phyloP scores from a whole-genome alignment of 805 yeast genomes.

The Candida sphagnicola region DNA sequence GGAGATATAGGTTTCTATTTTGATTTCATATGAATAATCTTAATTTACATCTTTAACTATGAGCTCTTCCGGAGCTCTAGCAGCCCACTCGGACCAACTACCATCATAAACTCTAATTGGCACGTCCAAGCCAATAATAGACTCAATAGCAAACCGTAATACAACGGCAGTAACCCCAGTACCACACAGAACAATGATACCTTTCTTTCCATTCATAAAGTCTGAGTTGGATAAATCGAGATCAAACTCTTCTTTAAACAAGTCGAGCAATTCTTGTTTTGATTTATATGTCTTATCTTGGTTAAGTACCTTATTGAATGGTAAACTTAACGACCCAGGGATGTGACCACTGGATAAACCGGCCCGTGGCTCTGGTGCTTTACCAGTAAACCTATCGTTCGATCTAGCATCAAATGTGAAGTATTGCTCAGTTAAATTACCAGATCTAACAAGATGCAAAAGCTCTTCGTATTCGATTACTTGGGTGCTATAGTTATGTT shows the following conservation, averaged over 20 bases:
- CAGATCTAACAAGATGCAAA: conserved; percentile 49
- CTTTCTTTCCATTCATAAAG: conserved; percentile 44
- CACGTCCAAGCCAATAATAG: conserved; percentile 31
- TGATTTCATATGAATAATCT: no score
- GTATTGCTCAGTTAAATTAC: conserved; percentile 41
- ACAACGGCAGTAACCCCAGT: conserved; percentile 95
- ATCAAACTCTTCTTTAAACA: conserved; percentile 38
- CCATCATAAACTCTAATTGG: conserved; percentile 62
- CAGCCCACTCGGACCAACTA: conserved; percentile 85
- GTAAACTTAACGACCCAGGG: conserved; percentile 74
- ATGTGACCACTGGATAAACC: conserved; percentile 89
- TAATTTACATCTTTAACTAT: conserved; percentile 37
- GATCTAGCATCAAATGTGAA: conserved; percentile 82
- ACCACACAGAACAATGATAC: conserved; percentile 87
- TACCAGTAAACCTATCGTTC: conserved; percentile 68
- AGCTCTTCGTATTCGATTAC: conserved; percentile 69
- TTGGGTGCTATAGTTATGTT: conserved; percentile 34
- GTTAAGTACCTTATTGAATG: conserved; percentile 62
- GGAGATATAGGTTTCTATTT: background rate
- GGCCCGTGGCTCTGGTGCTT: conserved; percentile 82
- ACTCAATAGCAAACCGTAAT: conserved; percentile 62
- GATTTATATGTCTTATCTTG: conserved; percentile 45
- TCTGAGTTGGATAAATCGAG: conserved; percentile 25
- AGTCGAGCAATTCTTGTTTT: conserved; percentile 39
- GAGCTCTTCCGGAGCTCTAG: conserved; percentile 55